These are phyloP conservation scores for Tulasnella sp. DNA, from an alignment of 768 basidiomycete genomes.

Conservation along the genomic window DNA sequence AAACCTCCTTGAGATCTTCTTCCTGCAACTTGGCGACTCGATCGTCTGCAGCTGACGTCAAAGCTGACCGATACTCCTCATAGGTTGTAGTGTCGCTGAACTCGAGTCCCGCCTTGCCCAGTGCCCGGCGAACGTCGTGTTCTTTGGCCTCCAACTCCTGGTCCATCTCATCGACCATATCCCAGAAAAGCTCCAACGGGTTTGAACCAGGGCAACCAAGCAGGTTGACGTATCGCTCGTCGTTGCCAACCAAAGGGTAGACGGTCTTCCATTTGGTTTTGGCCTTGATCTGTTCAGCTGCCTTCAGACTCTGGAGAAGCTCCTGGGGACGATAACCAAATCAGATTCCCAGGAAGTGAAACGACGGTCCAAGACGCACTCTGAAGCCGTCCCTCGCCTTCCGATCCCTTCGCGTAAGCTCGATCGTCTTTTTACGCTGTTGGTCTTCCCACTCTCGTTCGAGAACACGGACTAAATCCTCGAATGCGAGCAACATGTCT, in stretches of 20 bases:
- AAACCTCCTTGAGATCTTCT: conserved; percentile 48
- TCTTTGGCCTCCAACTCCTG: conserved; percentile 67
- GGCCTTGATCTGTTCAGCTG: conserved; percentile 56
- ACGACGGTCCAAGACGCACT: conserved; percentile 31
- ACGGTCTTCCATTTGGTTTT: conserved; percentile 87
- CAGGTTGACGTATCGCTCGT: conserved; percentile 75
- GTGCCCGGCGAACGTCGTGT: conserved; percentile 22
- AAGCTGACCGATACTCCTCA: conserved; percentile 46
- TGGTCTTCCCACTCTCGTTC: conserved; percentile 90
- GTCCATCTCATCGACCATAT: conserved; percentile 75
- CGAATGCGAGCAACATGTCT: conserved; percentile 86
- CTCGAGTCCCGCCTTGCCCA: conserved; percentile 32
- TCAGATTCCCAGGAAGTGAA: not conserved
- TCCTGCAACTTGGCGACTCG: conserved; percentile 36
- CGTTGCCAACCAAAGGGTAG: conserved; percentile 63
- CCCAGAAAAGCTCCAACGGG: conserved; percentile 95
- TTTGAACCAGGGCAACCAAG: conserved; percentile 91
- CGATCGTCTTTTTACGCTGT: conserved; percentile 64
- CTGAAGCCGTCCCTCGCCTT: conserved; percentile 88
- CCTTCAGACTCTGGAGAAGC: conserved; percentile 59
- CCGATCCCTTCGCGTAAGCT: conserved; percentile 72
- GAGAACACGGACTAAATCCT: conserved; percentile 82
- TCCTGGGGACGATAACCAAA: conserved; percentile 30
- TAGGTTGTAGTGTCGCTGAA: conserved; percentile 49
- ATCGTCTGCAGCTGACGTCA: conserved; percentile 47